Percentiles rank a stretch among this genome's conserved stretches.
Conservation (phyloP, 179 eudicot species). For the Sideroxylon spinosum region DNA sequence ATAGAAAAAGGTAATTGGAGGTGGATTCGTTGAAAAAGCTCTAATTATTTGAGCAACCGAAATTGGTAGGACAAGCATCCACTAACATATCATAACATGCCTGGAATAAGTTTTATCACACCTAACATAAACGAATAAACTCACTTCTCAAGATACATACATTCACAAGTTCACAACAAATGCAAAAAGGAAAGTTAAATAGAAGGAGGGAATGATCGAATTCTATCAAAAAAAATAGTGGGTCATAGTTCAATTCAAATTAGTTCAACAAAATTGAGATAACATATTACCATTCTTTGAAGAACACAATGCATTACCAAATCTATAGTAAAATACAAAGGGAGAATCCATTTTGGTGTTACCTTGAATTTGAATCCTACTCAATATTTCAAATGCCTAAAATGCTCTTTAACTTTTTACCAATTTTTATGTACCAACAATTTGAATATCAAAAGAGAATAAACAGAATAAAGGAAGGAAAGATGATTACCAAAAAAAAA, state of each 20-base stretch:
- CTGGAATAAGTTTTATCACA: constrained; percentile 41
- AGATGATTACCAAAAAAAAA: no score
- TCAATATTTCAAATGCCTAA: no score
- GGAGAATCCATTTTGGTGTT: no score
- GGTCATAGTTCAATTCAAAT: not conserved
- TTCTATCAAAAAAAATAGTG: not conserved
- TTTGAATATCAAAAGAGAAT: no score
- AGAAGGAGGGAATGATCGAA: not conserved
- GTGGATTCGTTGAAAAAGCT: constrained; percentile 26
- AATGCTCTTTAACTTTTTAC: no score
- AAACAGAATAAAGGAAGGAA: no score
- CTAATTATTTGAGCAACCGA: constrained; percentile 21
- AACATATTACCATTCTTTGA: not conserved
- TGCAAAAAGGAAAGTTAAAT: not conserved
- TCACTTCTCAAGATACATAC: not conserved
- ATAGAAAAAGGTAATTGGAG: constrained; percentile 26
- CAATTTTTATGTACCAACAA: no score
- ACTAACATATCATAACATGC: constrained; percentile 31
- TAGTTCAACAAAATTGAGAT: no score
- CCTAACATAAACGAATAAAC: constrained; percentile 9
- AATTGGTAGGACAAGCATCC: constrained; percentile 26
- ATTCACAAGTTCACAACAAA: not conserved
- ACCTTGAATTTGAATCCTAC: no score
- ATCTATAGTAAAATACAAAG: not conserved
- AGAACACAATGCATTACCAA: not conserved